Evolutionary conservation across 495 filamentous ascomycete species (phyloP).

Genomic region (Rhypophila decipiens): DNA sequence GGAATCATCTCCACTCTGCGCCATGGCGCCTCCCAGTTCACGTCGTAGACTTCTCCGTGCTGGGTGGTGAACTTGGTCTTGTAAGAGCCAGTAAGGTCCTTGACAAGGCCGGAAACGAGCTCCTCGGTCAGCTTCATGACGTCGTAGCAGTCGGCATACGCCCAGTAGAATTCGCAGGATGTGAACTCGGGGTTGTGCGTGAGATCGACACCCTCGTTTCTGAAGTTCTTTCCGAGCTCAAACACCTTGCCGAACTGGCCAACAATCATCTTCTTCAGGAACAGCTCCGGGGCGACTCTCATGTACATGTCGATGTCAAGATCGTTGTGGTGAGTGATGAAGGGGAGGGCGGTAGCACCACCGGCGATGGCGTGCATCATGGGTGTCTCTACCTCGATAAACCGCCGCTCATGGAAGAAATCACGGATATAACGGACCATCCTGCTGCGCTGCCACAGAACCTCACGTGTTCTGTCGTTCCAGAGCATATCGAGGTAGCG

Average conservation of each 20-base stretch:
- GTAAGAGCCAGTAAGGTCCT: constrained; percentile 79
- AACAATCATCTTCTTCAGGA: constrained; percentile 86
- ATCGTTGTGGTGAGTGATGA: constrained; percentile 92
- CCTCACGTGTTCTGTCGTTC: constrained; percentile 76
- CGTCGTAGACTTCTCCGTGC: constrained; percentile 71
- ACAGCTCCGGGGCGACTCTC: constrained; percentile 84
- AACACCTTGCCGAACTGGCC: constrained; percentile 74
- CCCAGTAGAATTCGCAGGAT: constrained; percentile 94
- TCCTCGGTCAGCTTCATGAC: constrained; percentile 91
- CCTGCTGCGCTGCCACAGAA: constrained; percentile 76
- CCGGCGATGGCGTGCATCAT: constrained; percentile 97
- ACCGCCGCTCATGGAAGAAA: constrained; percentile 79
- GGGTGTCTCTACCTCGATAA: constrained; percentile 93
- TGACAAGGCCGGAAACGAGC: constrained; percentile 85
- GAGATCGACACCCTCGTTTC: constrained; percentile 90
- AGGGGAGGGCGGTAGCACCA: constrained; percentile 93
- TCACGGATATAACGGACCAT: constrained; percentile 78
- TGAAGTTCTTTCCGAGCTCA: constrained; percentile 88
- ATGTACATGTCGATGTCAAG: constrained; percentile 89
- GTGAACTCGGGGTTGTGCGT: constrained; percentile 96
- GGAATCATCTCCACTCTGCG: constrained; percentile 94
- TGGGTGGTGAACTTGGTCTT: constrained; percentile 77
- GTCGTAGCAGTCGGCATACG: constrained; percentile 89
- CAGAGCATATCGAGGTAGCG: constrained; percentile 93
- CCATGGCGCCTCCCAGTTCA: constrained; percentile 97